phyloP scores from a whole-genome alignment of 2,329 filamentous ascomycete species.

The Beauveria sp. region DNA sequence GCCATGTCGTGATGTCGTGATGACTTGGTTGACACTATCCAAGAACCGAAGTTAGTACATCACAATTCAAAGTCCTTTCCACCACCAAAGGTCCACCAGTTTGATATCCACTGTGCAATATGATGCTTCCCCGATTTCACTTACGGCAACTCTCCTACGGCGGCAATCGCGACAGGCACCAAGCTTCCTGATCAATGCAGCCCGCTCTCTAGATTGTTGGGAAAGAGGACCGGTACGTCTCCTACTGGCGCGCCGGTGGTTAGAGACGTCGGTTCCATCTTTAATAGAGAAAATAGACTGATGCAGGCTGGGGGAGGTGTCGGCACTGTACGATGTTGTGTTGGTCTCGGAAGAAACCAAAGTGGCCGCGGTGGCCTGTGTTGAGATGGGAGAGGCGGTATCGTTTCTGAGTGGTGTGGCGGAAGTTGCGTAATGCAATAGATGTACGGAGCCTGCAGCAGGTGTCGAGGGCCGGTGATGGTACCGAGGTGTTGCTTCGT shows the following conservation, averaged over 20 bases:
- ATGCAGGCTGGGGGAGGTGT: conserved; percentile 41
- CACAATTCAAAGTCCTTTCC: not conserved
- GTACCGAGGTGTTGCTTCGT: conserved; percentile 2
- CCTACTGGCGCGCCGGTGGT: conserved; percentile 47
- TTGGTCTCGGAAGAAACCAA: conserved; percentile 28
- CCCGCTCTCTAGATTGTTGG: conserved; percentile 50
- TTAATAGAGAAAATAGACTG: conserved; percentile 49
- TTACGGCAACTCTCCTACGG: conserved; percentile 50
- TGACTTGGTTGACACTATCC: conserved; percentile 50
- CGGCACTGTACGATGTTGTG: conserved; percentile 20
- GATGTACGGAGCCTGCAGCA: conserved; percentile 22
- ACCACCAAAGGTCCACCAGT: not conserved
- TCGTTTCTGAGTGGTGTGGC: conserved; percentile 29
- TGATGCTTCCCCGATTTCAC: conserved; percentile 21
- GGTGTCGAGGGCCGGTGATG: conserved; percentile 13
- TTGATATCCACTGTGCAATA: not conserved
- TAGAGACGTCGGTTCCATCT: conserved; percentile 47
- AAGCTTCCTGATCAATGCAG: conserved; percentile 51
- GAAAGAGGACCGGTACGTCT: conserved; percentile 53
- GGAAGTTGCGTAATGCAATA: conserved; percentile 19
- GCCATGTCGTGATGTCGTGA: conserved; percentile 55
- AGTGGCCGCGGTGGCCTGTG: conserved; percentile 33
- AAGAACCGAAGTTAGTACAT: conserved; percentile 3
- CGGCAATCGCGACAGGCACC: conserved; percentile 51
- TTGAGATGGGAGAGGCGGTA: conserved; percentile 46